Evolutionary conservation across 2,329 filamentous ascomycete genomes (phyloP), one percentile per base, ranked within the genome.

Genomic region (Chalaropsis ovoidea): DNA sequence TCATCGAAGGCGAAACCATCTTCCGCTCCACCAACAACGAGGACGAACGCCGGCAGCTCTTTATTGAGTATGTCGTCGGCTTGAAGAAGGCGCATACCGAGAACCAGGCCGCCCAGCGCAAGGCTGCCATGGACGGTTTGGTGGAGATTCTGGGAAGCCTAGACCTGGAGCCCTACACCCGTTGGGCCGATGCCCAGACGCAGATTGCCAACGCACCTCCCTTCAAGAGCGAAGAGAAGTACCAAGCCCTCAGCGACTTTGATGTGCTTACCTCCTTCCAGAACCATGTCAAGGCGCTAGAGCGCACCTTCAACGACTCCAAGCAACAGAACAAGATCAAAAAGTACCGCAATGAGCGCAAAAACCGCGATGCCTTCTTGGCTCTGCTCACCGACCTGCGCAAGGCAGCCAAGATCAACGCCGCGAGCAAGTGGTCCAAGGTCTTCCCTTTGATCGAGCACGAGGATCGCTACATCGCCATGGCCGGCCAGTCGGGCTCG

Each of bases 231-330:
- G 90, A 95, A 71, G 85, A 89, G 73, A 94, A 89, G 78, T 96
- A 95, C 79, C 85, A 90, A 75, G 79, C 86, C 72, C 84, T 99
- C 71, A 91, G 81, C 77, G 90, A 91, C 74, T 88, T 89, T 76
- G 94, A 99, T 75, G 85, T 97, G 73, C 81, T 99, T 77, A 91
- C 85, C 72, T 88, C 89, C 68, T 99, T 97, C 75, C 91, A 97
- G 77, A 90, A 88, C 72, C 93, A 97, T 73, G 94, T 97, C 79
- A 96, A 95, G 77, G 82, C 86, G 67, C 81, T 97, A 69, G 94
- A 99, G 76, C 88, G 91, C 68, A 85, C 85, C 63, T 92, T 95
- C 78, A 97, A 97, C 75, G 91, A 96, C 73, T 84, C 86, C 61
- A 87, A 89, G 69, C 94, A 99, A 76, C 85, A 89, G 70, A 86